Evolutionary conservation across 1,284 basidiomycete genomes (phyloP).

Genomic region (Leucoagaricus sp.): DNA sequence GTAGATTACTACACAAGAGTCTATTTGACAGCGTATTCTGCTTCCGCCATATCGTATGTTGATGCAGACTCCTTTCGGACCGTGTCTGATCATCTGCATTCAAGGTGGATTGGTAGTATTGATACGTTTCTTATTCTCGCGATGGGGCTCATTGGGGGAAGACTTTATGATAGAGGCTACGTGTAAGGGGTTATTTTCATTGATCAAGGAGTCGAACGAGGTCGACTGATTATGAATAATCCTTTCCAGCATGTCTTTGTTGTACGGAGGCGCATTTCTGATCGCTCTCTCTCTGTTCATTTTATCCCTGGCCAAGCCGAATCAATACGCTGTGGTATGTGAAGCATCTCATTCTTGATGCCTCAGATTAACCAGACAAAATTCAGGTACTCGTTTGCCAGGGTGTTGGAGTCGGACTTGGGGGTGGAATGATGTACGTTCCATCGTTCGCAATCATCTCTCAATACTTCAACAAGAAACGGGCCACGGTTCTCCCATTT

Average conservation of each 20-base stretch:
- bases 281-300: conserved; percentile 34
- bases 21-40: conserved; percentile 34
- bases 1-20: conserved; percentile 28
- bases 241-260: background rate
- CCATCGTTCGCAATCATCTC: conserved; percentile 41
- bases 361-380: background rate
- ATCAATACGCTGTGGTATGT: conserved; percentile 41
- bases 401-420: conserved; percentile 43
- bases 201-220: background rate
- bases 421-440: conserved; percentile 28
- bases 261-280: conserved; percentile 17
- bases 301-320: conserved; percentile 38
- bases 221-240: too few relatives aligned
- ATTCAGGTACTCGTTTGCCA: conserved; percentile 48
- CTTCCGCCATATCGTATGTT: conserved; percentile 39
- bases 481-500: conserved; percentile 46
- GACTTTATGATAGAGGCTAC: conserved; percentile 41
- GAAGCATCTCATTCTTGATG: background rate
- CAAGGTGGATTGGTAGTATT: conserved; percentile 44
- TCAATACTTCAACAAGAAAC: conserved; percentile 46
- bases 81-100: background rate
- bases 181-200: too few relatives aligned
- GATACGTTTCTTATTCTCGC: conserved; percentile 40
- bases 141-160: conserved; percentile 35
- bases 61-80: too few relatives aligned